Conservation (phyloP, 345 rosid genomes). For the Acer negundo region DNA sequence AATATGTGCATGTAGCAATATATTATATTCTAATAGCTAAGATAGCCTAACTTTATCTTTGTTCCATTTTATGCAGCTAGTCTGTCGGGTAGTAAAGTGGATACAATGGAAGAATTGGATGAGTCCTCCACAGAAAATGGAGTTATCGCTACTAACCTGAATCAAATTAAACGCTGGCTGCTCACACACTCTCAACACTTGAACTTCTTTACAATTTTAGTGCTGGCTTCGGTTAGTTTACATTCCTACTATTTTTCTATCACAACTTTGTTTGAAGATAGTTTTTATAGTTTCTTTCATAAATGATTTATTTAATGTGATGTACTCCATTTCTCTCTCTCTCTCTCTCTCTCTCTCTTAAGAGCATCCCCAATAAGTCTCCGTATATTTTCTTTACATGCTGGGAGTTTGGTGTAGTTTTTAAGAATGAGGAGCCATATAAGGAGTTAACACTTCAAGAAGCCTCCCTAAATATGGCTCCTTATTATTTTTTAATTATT, state of each 20-base stretch:
- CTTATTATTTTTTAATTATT: no score
- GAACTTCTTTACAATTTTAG: slow-evolving; percentile 87
- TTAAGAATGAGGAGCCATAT: no score
- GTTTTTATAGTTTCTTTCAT: not conserved
- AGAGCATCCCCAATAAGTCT: no score
- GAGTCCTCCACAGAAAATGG: slow-evolving; percentile 68
- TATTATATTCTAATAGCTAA: not conserved
- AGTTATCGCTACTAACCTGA: slow-evolving; percentile 51
- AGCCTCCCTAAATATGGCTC: no score
- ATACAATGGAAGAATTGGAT: slow-evolving; percentile 72
- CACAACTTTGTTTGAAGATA: not conserved
- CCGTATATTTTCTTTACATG: no score
- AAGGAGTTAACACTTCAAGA: no score
- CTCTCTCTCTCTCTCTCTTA: not conserved
- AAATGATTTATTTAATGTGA: not conserved
- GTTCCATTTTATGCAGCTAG: slow-evolving; percentile 50
- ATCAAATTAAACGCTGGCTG: slow-evolving; percentile 63
- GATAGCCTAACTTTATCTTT: not conserved
- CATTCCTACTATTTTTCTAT: not conserved
- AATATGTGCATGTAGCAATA: not conserved
- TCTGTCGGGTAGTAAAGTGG: slow-evolving; percentile 64
- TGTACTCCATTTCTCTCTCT: not conserved
- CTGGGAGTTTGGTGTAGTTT: no score
- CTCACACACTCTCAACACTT: slow-evolving; percentile 70
- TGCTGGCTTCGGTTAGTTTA: slow-evolving; percentile 92